These are phyloP conservation scores for Penicillium sp. DNA, from an alignment of 2,329 filamentous ascomycete species.

Conservation along the genomic window DNA sequence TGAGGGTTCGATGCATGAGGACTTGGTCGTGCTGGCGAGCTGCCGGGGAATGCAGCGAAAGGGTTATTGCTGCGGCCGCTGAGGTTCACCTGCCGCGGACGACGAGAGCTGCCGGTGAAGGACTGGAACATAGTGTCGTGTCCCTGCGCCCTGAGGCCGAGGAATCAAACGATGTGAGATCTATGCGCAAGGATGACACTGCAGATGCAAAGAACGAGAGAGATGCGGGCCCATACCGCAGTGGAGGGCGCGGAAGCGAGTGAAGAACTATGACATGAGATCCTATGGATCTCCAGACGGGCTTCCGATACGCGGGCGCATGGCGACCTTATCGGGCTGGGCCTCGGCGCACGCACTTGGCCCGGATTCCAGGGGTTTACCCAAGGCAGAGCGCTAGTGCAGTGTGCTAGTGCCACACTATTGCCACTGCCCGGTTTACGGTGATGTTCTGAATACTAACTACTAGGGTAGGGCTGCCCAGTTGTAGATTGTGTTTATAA, in stretches of 20 bases:
- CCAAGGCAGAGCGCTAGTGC: no score
- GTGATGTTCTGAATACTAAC: no score
- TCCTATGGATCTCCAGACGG: constrained; percentile 13
- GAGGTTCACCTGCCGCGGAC: constrained; percentile 89
- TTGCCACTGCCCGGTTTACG: constrained; percentile 22
- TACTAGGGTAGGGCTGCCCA: neutral
- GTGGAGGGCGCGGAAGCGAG: constrained; percentile 10
- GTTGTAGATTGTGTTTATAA: constrained; percentile 1
- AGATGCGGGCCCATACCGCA: constrained; percentile 27
- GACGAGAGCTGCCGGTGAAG: constrained; percentile 85
- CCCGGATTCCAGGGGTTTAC: no score
- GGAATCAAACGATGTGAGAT: constrained; percentile 5
- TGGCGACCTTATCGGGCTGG: constrained; percentile 26
- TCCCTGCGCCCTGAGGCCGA: constrained; percentile 11
- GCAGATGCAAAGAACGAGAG: constrained; percentile 15
- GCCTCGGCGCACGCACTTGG: constrained; percentile 22
- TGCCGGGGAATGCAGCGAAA: constrained; percentile 63
- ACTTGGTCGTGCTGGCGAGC: constrained; percentile 57
- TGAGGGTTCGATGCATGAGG: constrained; percentile 66
- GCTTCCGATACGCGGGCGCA: constrained; percentile 23
- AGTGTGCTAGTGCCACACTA: constrained; percentile 1
- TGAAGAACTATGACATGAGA: constrained; percentile 36
- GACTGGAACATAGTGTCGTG: constrained; percentile 76
- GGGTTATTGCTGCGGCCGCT: constrained; percentile 83
- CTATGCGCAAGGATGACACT: constrained; percentile 11